Percentiles rank a stretch among this genome's conserved stretches.
Evolutionary conservation across 176 grass and related monocot genomes (phyloP).

Genomic region (Oryza brachyantha): DNA sequence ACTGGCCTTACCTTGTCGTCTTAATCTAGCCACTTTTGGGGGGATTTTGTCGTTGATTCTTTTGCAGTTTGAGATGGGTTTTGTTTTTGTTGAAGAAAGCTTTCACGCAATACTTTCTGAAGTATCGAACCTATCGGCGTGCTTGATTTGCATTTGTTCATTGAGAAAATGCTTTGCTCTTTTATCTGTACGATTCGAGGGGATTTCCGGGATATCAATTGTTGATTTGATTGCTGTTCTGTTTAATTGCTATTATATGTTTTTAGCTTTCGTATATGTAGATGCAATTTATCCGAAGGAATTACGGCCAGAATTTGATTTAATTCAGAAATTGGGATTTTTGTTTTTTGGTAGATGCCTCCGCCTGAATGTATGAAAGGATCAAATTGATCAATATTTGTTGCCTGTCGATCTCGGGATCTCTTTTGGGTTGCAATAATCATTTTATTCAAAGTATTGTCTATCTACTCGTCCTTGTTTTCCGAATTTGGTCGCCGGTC

Average conservation of each 20-base stretch:
- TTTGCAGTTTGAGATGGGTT: neutral
- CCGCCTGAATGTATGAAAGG: neutral
- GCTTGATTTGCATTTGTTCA: conserved; percentile 5
- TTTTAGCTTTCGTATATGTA: neutral
- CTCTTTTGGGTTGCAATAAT: neutral
- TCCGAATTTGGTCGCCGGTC: neutral
- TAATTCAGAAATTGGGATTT: neutral
- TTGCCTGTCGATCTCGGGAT: neutral
- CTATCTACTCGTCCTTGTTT: conserved; percentile 9
- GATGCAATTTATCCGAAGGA: neutral
- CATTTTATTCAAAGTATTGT: neutral
- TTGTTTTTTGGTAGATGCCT: neutral
- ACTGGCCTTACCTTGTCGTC: neutral
- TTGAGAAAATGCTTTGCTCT: neutral
- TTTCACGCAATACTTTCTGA: neutral
- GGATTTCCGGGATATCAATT: neutral
- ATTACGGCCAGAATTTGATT: neutral
- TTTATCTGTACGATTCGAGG: neutral
- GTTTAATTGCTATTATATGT: neutral
- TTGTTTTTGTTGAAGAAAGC: neutral
- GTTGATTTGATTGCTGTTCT: neutral
- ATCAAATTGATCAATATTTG: neutral
- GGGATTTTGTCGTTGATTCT: neutral
- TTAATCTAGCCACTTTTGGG: neutral
- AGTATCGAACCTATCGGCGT: neutral